Evolutionary conservation across 306 rosid species (phyloP).

Genomic region (Prunus armeniaca): DNA sequence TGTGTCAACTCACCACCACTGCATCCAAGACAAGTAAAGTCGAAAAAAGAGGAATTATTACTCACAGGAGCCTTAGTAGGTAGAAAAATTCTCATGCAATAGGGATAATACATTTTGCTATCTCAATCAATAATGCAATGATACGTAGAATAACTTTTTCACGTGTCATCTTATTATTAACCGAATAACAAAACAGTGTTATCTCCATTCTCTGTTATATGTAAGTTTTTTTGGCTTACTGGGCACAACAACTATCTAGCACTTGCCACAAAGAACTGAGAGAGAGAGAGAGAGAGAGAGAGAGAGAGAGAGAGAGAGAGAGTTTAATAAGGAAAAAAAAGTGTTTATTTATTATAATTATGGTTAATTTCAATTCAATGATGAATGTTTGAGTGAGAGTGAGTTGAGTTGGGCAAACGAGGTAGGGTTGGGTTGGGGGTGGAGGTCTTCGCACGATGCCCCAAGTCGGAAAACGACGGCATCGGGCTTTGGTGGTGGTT

Average conservation of each 20-base stretch:
- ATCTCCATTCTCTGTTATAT: rapidly evolving
- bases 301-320: neutral
- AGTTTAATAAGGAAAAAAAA: neutral
- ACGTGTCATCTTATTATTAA: no score
- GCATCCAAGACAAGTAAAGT: neutral
- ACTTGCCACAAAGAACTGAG: neutral
- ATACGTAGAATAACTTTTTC: rapidly evolving
- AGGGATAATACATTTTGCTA: no score
- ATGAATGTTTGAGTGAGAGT: neutral
- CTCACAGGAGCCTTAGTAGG: no score
- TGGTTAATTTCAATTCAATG: neutral
- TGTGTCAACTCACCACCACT: neutral
- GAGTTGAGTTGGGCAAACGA: neutral
- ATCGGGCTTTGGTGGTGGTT: constrained; percentile 3
- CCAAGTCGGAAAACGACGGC: constrained; percentile 16
- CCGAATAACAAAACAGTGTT: rapidly evolving
- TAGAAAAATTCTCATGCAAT: no score
- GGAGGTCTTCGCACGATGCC: neutral
- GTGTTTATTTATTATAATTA: neutral
- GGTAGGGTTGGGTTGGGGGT: neutral
- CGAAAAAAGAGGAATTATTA: no score
- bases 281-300: no score
- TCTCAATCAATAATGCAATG: no score
- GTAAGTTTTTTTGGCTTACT: no score
- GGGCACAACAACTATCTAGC: no score